Evolutionary conservation across 73 alveolate species (phyloP), one percentile per base, ranked within the genome.

Genomic region (Paramecium caudatum): DNA sequence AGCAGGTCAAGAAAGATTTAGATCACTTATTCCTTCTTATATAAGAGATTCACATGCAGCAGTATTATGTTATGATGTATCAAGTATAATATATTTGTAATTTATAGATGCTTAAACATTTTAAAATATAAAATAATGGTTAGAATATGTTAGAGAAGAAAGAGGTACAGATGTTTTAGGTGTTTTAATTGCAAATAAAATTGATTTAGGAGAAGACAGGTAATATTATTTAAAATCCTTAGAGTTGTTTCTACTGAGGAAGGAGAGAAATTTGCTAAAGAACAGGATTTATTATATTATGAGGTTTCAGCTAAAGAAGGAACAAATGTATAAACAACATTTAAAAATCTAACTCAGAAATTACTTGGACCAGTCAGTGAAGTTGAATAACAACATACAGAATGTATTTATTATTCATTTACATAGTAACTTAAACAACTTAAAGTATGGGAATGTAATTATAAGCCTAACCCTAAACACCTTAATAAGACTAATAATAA

Each of bases 161-260:
- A 90, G 99, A 70, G 99, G 99, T 15, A 90, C 82, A 80, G 98
- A 96, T 80, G 98, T 95, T 32, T 82, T 97, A 27, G 97, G 96
- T 41, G 96, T 94, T 5, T 93, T 97, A 3, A 97, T 97, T 8
- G 99, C 98, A 46, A 97, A 96, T 90, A 97, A 97, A 95, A 95
- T 96, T 2, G 99, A 96, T 78, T 37, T 90, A 12, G 90, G 80
- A 1, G 98, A 95, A 16, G 93, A 93, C 55, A 82, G 99, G 90
- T 85, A 85, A 48, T 91, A 80, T 23, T 45, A 36, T 1, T 5
- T 47, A n/a, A 41, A 17, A 63, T 41, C 9, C 39, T 62, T 19
- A 86, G 93, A 94, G 86, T 68, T 93, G 91, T 94, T 62, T 37
- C 55, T 78, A 70, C 91, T 27, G 46, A 81, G 46, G 87, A 95